A percentile compares a stretch with the other conserved stretches of the same genome.
These are phyloP conservation scores for Marasmius tenuissimus DNA, from an alignment of 1,284 basidiomycete genomes.

Conservation along the genomic window DNA sequence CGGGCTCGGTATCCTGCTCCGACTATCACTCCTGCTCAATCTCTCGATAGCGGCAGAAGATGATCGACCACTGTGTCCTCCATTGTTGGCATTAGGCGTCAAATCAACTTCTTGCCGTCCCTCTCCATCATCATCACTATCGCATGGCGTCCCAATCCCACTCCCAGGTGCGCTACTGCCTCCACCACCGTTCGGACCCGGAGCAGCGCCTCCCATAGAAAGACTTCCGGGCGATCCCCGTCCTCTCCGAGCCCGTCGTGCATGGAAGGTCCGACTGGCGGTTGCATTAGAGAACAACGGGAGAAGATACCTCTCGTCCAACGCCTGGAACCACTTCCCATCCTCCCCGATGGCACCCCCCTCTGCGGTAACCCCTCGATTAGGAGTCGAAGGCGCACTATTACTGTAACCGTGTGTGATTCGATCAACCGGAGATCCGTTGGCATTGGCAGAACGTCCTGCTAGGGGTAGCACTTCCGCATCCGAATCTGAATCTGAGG, in stretches of 20 bases:
- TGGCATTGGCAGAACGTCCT: slow-evolving; percentile 32
- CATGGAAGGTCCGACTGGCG: slow-evolving; percentile 85
- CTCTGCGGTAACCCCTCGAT: slow-evolving; percentile 18
- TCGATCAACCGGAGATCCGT: slow-evolving; percentile 3
- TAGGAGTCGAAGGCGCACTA: slow-evolving; percentile 8
- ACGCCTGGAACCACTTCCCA: slow-evolving; percentile 92
- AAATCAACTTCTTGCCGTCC: slow-evolving; percentile 37
- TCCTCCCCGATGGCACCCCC: slow-evolving; percentile 44
- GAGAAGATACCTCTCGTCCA: slow-evolving; percentile 93
- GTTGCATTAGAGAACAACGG: slow-evolving; percentile 96
- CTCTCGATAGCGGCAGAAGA: slow-evolving; percentile 3
- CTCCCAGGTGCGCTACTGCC: slow-evolving; percentile 28
- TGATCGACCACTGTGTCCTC: slow-evolving; percentile 16
- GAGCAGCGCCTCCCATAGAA: slow-evolving; percentile 13
- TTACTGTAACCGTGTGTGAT: slow-evolving; percentile 7
- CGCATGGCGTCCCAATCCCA: slow-evolving; percentile 43
- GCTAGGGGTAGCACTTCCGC: slow-evolving; percentile 79
- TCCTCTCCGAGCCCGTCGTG: slow-evolving; percentile 63
- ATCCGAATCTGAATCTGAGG: slow-evolving; percentile 78
- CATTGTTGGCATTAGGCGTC: neutral
- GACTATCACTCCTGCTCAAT: slow-evolving; percentile 35
- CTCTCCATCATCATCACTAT: slow-evolving; percentile 55
- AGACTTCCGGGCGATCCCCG: neutral
- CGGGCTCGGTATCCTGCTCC: slow-evolving; percentile 57
- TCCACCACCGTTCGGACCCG: slow-evolving; percentile 10